Evolutionary conservation across 2,329 filamentous ascomycete species (phyloP).

Genomic region (Meredithiella fracta): DNA sequence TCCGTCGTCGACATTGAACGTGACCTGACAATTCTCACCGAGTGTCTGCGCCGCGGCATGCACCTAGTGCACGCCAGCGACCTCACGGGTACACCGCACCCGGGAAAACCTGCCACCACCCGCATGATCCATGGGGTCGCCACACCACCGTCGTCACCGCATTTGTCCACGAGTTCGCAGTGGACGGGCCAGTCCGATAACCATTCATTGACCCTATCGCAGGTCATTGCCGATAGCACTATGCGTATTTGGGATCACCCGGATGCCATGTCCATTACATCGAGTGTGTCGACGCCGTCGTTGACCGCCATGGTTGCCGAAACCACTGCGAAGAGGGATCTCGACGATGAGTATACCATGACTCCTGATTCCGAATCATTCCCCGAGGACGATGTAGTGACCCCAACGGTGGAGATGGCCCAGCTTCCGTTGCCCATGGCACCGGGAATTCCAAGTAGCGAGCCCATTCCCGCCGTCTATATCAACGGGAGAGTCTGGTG

Average conservation of each 20-base stretch:
- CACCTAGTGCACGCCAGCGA: background rate
- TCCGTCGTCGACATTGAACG: slow-evolving; percentile 9
- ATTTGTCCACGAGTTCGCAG: background rate
- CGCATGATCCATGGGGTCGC: background rate
- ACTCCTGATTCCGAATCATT: background rate
- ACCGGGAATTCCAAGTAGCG: background rate
- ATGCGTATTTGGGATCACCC: background rate
- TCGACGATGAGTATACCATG: too few species aligned
- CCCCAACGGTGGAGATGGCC: background rate
- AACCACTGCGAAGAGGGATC: background rate
- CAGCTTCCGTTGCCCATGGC: background rate
- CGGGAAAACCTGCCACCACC: background rate
- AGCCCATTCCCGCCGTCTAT: slow-evolving; percentile 1
- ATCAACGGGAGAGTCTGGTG: slow-evolving; percentile 10
- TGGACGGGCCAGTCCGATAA: background rate
- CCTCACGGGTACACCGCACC: background rate
- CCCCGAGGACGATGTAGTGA: background rate
- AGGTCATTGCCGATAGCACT: background rate
- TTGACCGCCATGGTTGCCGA: background rate
- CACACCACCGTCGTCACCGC: background rate
- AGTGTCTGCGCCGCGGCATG: slow-evolving; percentile 9
- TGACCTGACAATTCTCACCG: slow-evolving; percentile 5
- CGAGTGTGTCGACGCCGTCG: background rate
- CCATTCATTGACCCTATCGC: background rate
- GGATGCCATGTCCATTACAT: background rate